phyloP scores from a whole-genome alignment of 1,284 basidiomycete species.

The Takashimella tepidaria region DNA sequence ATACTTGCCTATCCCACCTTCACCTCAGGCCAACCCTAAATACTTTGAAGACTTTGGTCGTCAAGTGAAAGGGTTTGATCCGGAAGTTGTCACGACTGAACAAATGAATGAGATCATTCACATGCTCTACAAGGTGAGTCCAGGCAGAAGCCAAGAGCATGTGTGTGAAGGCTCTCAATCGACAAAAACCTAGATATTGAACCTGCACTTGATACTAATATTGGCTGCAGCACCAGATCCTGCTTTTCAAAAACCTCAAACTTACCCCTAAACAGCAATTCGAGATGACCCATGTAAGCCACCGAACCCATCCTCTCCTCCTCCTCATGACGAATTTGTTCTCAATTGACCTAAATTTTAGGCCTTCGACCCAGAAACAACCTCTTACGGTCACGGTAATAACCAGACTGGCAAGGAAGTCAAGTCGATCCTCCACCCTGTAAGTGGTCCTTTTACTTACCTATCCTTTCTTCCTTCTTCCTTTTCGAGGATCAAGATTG shows the following conservation, averaged over 20 bases:
- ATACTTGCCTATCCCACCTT: constrained; percentile 54
- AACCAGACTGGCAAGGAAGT: constrained; percentile 67
- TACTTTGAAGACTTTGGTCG: constrained; percentile 62
- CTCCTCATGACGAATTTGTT: constrained; percentile 1
- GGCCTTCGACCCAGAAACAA: constrained; percentile 67
- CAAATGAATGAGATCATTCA: constrained; percentile 59
- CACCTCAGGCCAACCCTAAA: constrained; percentile 56
- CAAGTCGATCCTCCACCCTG: constrained; percentile 70
- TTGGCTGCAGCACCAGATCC: constrained; percentile 57
- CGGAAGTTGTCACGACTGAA: constrained; percentile 54
- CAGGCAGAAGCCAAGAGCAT: too few relatives aligned
- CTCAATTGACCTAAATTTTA: constrained; percentile 25
- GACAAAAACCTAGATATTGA: neutral
- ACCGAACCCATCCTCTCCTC: neutral
- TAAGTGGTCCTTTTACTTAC: neutral
- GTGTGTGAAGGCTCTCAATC: too few relatives aligned
- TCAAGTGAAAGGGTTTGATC: constrained; percentile 59
- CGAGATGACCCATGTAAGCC: constrained; percentile 67
- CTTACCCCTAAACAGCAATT: constrained; percentile 77
- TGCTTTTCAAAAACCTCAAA: constrained; percentile 66
- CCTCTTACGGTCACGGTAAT: constrained; percentile 75
- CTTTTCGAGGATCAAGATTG: neutral
- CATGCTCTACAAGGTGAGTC: constrained; percentile 61
- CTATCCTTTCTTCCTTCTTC: neutral
- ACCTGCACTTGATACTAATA: too few relatives aligned